Base-by-base conservation (phyloP, 352 stramenopile genomes). In the Phytophthora tentaculata region DNA sequence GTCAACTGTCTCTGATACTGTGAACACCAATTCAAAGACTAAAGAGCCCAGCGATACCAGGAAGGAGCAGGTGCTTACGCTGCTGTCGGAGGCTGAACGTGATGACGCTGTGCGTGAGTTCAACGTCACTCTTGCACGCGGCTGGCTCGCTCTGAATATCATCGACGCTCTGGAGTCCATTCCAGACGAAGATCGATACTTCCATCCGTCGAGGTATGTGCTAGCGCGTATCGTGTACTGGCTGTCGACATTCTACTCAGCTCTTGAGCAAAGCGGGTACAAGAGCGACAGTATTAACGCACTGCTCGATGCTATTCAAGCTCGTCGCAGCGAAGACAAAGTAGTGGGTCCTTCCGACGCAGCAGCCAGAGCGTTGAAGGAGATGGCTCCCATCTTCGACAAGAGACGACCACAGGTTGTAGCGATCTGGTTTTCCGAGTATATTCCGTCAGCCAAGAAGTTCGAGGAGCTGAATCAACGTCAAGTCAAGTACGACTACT, bases 401-500 rank as follows among this genome's bases (percentile, higher is more conserved):
- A 89, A 88, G 53, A 80, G 80, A 44, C 80, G 83, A 5, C 79
- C 80, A 22, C 83, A 90, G 41, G 45, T 90, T 23, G 83, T 91
- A 6, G 77, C 64, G 28, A 91, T 94, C 49, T 94, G 83, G 85
- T 76, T 94, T 22, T 88, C 82, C 0, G 83, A 94, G 70, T 82
- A 90, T 47, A 83, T 94, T 13, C 79, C 85, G 7, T 70, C 51
- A 2, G 72, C 76, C 7, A 94, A 94, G 61, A 91, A 89, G 56
- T 94, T 92, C 62, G 85, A 94, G 48, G 85, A 91, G 50, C 68
- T 94, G 28, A 94, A 94, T 61, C 85, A 94, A 57, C 81, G 85
- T 10, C 85, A 94, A 65, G 81, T 90, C 67, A 94, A 94, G 73
- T 94, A 89, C 49, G 85, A 94, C 39, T 69, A 73, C 61, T 79